Percentiles rank a stretch among this genome's conserved stretches.
These are phyloP conservation scores for Cutaneotrichosporon sp. DNA, from an alignment of 1,284 basidiomycete species.

Conservation along the genomic window DNA sequence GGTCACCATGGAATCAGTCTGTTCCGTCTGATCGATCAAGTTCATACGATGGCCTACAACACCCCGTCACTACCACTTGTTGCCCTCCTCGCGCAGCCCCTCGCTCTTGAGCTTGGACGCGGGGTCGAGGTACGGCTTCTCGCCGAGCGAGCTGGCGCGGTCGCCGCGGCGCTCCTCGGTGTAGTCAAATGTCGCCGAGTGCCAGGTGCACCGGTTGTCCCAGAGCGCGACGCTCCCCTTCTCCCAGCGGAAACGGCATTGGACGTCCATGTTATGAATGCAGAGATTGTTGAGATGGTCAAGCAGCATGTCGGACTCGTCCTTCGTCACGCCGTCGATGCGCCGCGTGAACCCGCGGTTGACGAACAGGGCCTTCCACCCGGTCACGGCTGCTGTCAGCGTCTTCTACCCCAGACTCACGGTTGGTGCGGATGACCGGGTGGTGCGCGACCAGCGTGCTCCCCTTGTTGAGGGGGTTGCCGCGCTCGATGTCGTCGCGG, in stretches of 20 bases:
- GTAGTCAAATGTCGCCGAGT: slow-evolving; percentile 58
- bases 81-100: slow-evolving; percentile 48
- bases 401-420: neutral
- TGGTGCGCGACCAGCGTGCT: slow-evolving; percentile 62
- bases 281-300: slow-evolving; percentile 35
- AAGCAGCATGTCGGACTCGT: slow-evolving; percentile 60
- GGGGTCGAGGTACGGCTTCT: slow-evolving; percentile 64
- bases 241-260: slow-evolving; percentile 58
- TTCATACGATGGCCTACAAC: no score
- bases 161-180: slow-evolving; percentile 59
- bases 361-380: slow-evolving; percentile 66
- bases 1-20: no score
- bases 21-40: no score
- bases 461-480: slow-evolving; percentile 63
- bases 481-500: slow-evolving; percentile 50
- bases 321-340: slow-evolving; percentile 62
- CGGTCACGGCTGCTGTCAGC: slow-evolving; percentile 57
- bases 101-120: slow-evolving; percentile 58
- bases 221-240: slow-evolving; percentile 54
- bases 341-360: slow-evolving; percentile 64
- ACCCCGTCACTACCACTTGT: slow-evolving; percentile 24
- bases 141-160: slow-evolving; percentile 65
- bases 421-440: slow-evolving; percentile 54
- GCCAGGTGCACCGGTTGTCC: slow-evolving; percentile 54
- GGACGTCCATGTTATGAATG: slow-evolving; percentile 61